Conservation (phyloP, 2,329 filamentous ascomycete genomes). For the Trichoderma atrobrunneum region DNA sequence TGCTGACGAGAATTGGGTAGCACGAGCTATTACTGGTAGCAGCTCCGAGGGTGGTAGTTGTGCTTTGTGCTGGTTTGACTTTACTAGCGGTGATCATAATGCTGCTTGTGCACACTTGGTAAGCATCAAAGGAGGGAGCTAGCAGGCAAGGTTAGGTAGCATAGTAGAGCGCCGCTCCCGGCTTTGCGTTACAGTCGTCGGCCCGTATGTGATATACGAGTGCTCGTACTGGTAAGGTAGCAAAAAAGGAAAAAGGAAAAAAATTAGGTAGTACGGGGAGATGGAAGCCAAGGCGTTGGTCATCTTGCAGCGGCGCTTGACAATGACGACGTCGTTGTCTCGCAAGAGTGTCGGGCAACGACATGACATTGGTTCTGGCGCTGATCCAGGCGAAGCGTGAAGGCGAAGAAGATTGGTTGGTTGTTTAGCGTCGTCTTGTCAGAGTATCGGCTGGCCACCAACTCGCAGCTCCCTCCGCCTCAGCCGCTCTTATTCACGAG, state of each 20-base stretch:
- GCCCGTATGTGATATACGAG: neutral
- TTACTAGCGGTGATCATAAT: neutral
- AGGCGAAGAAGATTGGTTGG: constrained; percentile 12
- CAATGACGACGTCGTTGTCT: constrained; percentile 7
- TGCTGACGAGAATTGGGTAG: neutral
- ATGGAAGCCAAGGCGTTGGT: neutral
- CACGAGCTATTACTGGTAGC: neutral
- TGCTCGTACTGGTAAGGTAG: neutral
- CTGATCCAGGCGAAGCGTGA: neutral
- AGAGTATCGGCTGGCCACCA: constrained; percentile 15
- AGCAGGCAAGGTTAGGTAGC: neutral
- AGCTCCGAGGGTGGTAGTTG: neutral
- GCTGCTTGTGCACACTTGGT: constrained; percentile 3
- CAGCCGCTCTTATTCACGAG: constrained; percentile 17
- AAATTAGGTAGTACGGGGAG: neutral
- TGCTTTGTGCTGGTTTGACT: neutral
- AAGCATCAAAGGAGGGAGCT: constrained; percentile 9
- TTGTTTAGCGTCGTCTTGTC: constrained; percentile 13
- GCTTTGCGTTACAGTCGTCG: neutral
- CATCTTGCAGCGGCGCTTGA: neutral
- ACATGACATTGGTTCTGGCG: neutral
- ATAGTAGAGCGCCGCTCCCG: neutral
- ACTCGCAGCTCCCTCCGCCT: constrained; percentile 13
- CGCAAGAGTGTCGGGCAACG: neutral
- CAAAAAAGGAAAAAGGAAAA: neutral